These are phyloP conservation scores for Cucurbita maxima DNA, from an alignment of 306 rosid species.

Conservation along the genomic window DNA sequence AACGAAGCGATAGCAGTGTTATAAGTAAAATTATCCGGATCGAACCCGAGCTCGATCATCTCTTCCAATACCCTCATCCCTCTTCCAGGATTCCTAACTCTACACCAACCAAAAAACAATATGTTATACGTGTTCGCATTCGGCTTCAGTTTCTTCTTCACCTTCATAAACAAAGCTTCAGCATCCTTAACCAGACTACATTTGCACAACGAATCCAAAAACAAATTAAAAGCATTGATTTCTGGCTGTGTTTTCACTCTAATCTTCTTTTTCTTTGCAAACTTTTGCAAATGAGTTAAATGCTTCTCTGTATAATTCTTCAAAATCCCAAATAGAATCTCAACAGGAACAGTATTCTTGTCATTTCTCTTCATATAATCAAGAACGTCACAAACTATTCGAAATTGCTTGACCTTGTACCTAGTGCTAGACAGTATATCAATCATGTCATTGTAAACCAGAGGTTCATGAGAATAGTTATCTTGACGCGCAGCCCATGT, in stretches of 20 bases:
- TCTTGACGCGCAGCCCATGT: slow-evolving; percentile 75
- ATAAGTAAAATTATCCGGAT: slow-evolving; percentile 74
- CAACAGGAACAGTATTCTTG: slow-evolving; percentile 45
- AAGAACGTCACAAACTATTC: slow-evolving; percentile 67
- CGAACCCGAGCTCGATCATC: slow-evolving; percentile 52
- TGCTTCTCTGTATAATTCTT: slow-evolving; percentile 55
- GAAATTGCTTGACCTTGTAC: slow-evolving; percentile 67
- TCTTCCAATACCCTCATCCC: slow-evolving; percentile 67
- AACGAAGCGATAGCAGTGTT: slow-evolving; percentile 70
- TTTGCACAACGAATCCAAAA: slow-evolving; percentile 74
- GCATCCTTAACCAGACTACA: slow-evolving; percentile 76
- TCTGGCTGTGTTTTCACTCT: slow-evolving; percentile 72
- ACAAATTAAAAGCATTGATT: slow-evolving; percentile 65
- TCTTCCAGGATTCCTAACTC: slow-evolving; percentile 70
- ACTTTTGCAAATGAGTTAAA: slow-evolving; percentile 67
- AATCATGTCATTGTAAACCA: slow-evolving; percentile 66
- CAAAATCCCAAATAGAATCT: slow-evolving; percentile 52
- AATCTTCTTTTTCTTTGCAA: slow-evolving; percentile 71
- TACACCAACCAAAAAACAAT: slow-evolving; percentile 84
- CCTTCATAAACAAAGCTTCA: slow-evolving; percentile 44
- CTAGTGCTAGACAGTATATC: slow-evolving; percentile 62
- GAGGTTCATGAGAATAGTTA: slow-evolving; percentile 54
- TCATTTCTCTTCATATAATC: slow-evolving; percentile 79
- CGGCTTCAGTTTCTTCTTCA: slow-evolving; percentile 48
- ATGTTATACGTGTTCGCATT: slow-evolving; percentile 52